Evolutionary conservation across 1,284 basidiomycete species (phyloP).

Genomic region (Xerocomus amazonicus): DNA sequence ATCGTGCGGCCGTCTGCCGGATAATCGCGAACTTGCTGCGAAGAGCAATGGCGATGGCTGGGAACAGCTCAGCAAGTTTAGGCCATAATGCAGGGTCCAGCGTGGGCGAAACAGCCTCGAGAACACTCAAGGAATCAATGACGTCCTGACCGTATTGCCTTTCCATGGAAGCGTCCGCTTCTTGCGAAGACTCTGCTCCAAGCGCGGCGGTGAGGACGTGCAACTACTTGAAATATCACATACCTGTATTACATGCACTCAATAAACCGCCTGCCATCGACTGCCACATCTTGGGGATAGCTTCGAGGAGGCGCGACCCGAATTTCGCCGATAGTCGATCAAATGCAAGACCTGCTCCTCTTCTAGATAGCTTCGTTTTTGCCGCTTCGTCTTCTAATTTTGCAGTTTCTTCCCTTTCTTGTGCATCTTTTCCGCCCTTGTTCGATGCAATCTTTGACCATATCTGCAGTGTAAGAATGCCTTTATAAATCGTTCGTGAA

Average conservation of each 20-base stretch:
- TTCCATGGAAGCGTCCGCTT: slow-evolving; percentile 62
- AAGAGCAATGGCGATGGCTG: slow-evolving; percentile 71
- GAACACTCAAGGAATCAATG: slow-evolving; percentile 88
- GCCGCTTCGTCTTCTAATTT: slow-evolving; percentile 48
- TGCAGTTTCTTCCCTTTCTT: slow-evolving; percentile 40
- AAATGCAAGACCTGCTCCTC: slow-evolving; percentile 88
- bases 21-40: slow-evolving; percentile 87
- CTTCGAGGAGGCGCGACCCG: slow-evolving; percentile 67
- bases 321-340: slow-evolving; percentile 77
- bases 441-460: slow-evolving; percentile 31
- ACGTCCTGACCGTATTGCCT: slow-evolving; percentile 84
- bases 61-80: slow-evolving; percentile 71
- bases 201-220: slow-evolving; percentile 9
- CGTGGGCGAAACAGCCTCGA: slow-evolving; percentile 79
- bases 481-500: slow-evolving; percentile 57
- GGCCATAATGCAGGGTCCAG: slow-evolving; percentile 71
- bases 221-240: slow-evolving; percentile 17
- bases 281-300: slow-evolving; percentile 91
- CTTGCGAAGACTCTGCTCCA: slow-evolving; percentile 45
- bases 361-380: slow-evolving; percentile 60
- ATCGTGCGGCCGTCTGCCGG: slow-evolving; percentile 82
- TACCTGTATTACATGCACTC: slow-evolving; percentile 65
- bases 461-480: slow-evolving; percentile 74
- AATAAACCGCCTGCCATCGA: slow-evolving; percentile 82
- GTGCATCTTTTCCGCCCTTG: slow-evolving; percentile 47